Percentiles rank a stretch among this genome's conserved stretches.
Evolutionary conservation across 371 early-diverging fungal genomes (phyloP).

Genomic region (Mucor lusitanicus): DNA sequence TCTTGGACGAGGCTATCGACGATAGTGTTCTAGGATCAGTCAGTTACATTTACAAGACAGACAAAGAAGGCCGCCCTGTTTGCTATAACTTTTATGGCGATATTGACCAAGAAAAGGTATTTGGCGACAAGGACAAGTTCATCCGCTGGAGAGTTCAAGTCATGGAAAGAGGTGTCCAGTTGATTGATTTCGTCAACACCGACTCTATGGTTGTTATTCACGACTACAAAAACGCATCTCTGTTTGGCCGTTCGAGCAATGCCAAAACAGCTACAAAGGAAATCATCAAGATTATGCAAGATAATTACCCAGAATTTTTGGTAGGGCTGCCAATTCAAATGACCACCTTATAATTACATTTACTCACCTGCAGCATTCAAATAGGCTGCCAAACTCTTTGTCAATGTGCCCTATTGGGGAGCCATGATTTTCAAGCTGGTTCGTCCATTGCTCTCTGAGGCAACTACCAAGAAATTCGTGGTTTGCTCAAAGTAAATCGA

Average conservation of each 20-base stretch:
- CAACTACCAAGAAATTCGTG: constrained; percentile 62
- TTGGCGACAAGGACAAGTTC: constrained; percentile 58
- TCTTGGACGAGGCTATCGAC: constrained; percentile 54
- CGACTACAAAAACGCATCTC: constrained; percentile 57
- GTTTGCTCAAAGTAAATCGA: constrained; percentile 48
- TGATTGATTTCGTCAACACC: constrained; percentile 54
- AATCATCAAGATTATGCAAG: constrained; percentile 59
- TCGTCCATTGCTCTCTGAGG: constrained; percentile 54
- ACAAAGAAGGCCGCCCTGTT: constrained; percentile 56
- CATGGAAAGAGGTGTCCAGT: constrained; percentile 56
- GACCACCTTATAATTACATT: background rate
- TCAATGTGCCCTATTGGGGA: constrained; percentile 66
- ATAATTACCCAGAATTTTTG: constrained; percentile 66
- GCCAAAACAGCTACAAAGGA: constrained; percentile 57
- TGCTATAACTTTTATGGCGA: constrained; percentile 66
- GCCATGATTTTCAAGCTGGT: constrained; percentile 58
- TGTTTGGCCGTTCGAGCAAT: constrained; percentile 50
- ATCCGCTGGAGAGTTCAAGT: constrained; percentile 66
- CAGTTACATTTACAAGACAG: constrained; percentile 53
- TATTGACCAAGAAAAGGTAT: constrained; percentile 57
- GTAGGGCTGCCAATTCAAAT: constrained; percentile 20
- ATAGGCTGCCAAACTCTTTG: constrained; percentile 57
- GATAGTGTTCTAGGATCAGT: constrained; percentile 47
- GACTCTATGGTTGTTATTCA: constrained; percentile 65
- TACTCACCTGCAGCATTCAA: background rate